Base-by-base conservation (phyloP, 2,329 filamentous ascomycete genomes). In the Cercospora berteroae region DNA sequence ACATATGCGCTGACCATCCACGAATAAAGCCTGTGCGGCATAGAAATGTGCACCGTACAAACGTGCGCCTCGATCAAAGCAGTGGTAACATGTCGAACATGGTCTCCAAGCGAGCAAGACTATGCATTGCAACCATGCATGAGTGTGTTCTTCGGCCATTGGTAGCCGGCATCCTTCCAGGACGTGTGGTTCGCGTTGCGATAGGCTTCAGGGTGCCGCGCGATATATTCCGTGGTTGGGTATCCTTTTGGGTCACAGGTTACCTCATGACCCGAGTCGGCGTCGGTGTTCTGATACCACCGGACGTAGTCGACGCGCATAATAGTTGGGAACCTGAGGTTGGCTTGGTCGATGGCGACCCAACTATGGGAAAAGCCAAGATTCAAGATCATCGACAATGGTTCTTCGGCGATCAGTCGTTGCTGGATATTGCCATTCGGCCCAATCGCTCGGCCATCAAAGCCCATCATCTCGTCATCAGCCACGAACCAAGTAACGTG, bases 211-310 rank as follows among this genome's bases (percentile, higher is more conserved):
- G 80, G 78, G 68, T 85, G 83, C 25, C 81, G 75, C 62, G 78
- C 76, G 71, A 85, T 85, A 65, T 85, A 85, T 63, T 82, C 72
- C 0, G 83, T 85, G 2, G 83, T 85, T 68, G 83, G 81, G 68
- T 82, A 85, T 3, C 83, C 84, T 1, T 81, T 81, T 7, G 84
- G 85, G 74, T 87, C 85, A 73, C 85, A 87, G 12, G 84, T 87
- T 18, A 86, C 78, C 23, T 64, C 33, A 36, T 64, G 61, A n/a
- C 50, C 25, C 65, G 79, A 79, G 63, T 79, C 77, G 63, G 83
- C 69, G 2, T 79, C 76, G 25, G 67, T 66, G 67, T 82, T 81
- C 74, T 87, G 85, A 71, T 87, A 87, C 75, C 83, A 82, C 6
- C 85, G 78, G 13, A 87, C 82, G 72, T 87, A 86, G 69, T 86